Evolutionary conservation across 306 rosid species (phyloP).

Genomic region (Citrullus colocynthis): DNA sequence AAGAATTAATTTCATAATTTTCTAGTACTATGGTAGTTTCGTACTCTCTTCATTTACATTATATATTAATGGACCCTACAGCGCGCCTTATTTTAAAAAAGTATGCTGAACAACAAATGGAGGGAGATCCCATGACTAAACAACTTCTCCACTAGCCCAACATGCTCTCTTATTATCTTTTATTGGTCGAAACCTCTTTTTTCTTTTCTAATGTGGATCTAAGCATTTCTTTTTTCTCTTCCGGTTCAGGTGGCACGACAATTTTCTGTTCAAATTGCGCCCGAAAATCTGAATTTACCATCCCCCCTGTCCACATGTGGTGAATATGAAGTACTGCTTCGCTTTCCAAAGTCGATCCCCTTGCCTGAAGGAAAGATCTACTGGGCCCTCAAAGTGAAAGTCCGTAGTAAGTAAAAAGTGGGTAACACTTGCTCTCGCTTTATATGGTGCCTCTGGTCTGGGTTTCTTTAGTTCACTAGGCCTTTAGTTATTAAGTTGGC

Average conservation of each 20-base stretch:
- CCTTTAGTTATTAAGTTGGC: background rate
- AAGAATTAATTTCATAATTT: too few relatives aligned
- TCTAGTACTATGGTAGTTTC: too few relatives aligned
- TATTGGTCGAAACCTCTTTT: background rate
- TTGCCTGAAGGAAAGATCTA: constrained; percentile 67
- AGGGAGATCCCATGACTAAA: too few relatives aligned
- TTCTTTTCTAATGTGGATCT: constrained; percentile 1
- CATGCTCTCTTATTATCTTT: background rate
- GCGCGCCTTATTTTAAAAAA: too few relatives aligned
- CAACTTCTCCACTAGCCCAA: too few relatives aligned
- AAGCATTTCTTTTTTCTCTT: background rate
- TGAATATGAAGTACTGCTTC: constrained; percentile 74
- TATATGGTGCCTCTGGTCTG: background rate
- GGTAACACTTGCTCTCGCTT: background rate
- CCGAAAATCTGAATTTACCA: constrained; percentile 46
- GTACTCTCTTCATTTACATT: too few relatives aligned
- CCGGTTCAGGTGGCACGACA: constrained; percentile 66
- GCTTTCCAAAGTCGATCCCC: constrained; percentile 69
- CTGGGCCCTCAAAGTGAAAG: constrained; percentile 63
- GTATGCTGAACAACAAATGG: too few relatives aligned
- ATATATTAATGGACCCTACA: too few relatives aligned
- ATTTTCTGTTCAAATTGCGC: constrained; percentile 47
- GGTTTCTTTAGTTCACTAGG: background rate
- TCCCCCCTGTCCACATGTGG: constrained; percentile 46
- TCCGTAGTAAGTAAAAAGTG: constrained; percentile 39